Conservation (phyloP, 1,284 basidiomycete genomes). For the Sporisorium scitamineum region DNA sequence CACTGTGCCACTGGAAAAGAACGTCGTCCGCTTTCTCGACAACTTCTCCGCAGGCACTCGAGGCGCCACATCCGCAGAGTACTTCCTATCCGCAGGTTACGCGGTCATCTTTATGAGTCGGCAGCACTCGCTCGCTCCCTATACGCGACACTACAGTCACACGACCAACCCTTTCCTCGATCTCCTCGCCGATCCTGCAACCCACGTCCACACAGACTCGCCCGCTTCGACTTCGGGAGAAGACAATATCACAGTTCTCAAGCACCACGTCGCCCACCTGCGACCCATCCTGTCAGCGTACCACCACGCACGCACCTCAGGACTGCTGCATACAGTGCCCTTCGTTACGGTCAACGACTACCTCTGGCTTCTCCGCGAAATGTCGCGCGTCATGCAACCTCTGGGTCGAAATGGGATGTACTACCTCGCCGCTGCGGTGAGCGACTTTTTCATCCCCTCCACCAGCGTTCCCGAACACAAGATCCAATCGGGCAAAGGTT, state of each 20-base stretch:
- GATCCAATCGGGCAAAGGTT: constrained; percentile 91
- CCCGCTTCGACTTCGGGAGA: constrained; percentile 27
- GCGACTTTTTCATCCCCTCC: constrained; percentile 94
- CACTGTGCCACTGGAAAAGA: constrained; percentile 66
- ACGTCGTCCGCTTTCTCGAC: constrained; percentile 88
- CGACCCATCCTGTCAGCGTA: constrained; percentile 82
- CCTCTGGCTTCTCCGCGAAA: constrained; percentile 86
- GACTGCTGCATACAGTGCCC: constrained; percentile 83
- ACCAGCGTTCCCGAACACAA: constrained; percentile 95
- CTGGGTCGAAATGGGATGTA: constrained; percentile 84
- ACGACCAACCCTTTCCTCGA: constrained; percentile 98
- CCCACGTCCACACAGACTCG: constrained; percentile 26
- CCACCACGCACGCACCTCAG: constrained; percentile 80
- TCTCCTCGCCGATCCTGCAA: constrained; percentile 78
- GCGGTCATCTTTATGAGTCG: constrained; percentile 99
- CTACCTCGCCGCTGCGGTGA: constrained; percentile 96
- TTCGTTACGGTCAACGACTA: constrained; percentile 98
- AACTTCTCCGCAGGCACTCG: constrained; percentile 98
- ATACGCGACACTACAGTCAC: constrained; percentile 95
- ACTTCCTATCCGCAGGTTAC: constrained; percentile 90
- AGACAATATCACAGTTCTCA: constrained; percentile 76
- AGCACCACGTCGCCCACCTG: constrained; percentile 76
- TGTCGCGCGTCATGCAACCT: constrained; percentile 76
- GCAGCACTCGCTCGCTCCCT: constrained; percentile 95
- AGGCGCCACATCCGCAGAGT: constrained; percentile 96